Conservation (phyloP, 2,329 filamentous ascomycete genomes). For the Botrytis sinoallii region DNA sequence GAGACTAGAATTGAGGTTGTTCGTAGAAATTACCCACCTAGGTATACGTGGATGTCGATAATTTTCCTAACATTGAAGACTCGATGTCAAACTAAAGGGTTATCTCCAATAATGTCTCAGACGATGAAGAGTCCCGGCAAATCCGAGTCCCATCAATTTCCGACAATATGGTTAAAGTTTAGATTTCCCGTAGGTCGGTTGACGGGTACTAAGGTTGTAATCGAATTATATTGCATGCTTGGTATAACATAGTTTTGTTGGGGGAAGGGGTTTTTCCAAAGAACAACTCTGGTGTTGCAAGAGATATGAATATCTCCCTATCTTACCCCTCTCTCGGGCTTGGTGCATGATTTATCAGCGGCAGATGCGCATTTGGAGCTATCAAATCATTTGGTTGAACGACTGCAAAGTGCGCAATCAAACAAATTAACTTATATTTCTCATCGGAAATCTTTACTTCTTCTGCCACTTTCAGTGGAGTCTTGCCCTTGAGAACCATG, state of each 20-base stretch:
- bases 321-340: background rate
- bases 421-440: background rate
- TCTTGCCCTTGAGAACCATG: background rate
- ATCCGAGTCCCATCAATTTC: constrained; percentile 10
- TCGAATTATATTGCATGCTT: background rate
- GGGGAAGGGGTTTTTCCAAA: background rate
- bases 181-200: constrained; percentile 13
- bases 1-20: background rate
- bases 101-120: background rate
- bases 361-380: constrained; percentile 8
- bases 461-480: constrained; percentile 1
- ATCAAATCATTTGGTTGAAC: background rate
- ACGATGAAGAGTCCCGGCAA: background rate
- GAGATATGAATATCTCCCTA: background rate
- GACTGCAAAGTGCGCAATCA: background rate
- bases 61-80: background rate
- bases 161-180: constrained; percentile 21
- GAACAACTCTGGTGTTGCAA: background rate
- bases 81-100: background rate
- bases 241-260: background rate
- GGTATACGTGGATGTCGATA: background rate
- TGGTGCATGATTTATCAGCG: constrained; percentile 3
- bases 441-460: constrained; percentile 13
- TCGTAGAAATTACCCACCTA: background rate
- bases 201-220: constrained; percentile 1